Evolutionary conservation across 1,284 basidiomycete species (phyloP).

Genomic region (Sporisorium reilianum): DNA sequence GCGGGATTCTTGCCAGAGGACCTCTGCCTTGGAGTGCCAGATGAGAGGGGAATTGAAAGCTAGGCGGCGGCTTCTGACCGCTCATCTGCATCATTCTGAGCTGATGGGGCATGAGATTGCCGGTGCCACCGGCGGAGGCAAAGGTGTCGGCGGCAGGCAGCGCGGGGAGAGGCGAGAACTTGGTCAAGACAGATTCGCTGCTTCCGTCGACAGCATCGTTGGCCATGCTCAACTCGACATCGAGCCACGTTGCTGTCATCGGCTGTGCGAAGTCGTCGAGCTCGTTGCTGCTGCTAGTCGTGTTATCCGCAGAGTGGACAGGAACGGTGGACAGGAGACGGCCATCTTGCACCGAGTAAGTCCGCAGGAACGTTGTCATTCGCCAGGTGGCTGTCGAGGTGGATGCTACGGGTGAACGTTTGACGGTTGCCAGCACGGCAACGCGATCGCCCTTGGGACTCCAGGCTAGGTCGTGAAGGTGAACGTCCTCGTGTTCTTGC

Average conservation of each 20-base stretch:
- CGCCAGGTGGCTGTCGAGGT: conserved; percentile 22
- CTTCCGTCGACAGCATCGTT: conserved; percentile 14
- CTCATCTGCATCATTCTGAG: conserved; percentile 54
- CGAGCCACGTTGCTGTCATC: conserved; percentile 24
- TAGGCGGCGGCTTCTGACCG: conserved; percentile 35
- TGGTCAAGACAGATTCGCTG: conserved; percentile 25
- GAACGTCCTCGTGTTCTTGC: conserved; percentile 43
- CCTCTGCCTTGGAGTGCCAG: conserved; percentile 34
- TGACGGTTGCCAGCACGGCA: conserved; percentile 31
- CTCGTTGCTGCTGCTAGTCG: neutral
- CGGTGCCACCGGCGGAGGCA: conserved; percentile 15
- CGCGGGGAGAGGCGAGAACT: conserved; percentile 25
- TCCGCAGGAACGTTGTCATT: conserved; percentile 21
- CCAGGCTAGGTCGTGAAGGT: conserved; percentile 47
- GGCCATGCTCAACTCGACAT: conserved; percentile 12
- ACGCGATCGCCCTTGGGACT: conserved; percentile 45
- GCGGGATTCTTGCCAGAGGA: conserved; percentile 18
- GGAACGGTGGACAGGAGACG: conserved; percentile 35
- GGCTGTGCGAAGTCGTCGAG: conserved; percentile 1
- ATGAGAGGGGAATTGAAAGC: conserved; percentile 33
- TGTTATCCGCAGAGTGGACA: neutral
- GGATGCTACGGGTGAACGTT: conserved; percentile 20
- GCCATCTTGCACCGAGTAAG: conserved; percentile 50
- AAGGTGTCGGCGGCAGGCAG: conserved; percentile 38
- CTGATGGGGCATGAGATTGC: conserved; percentile 50